These are phyloP conservation scores for Paracamarosporium sp. DNA, from an alignment of 2,329 filamentous ascomycete species.

Conservation along the genomic window DNA sequence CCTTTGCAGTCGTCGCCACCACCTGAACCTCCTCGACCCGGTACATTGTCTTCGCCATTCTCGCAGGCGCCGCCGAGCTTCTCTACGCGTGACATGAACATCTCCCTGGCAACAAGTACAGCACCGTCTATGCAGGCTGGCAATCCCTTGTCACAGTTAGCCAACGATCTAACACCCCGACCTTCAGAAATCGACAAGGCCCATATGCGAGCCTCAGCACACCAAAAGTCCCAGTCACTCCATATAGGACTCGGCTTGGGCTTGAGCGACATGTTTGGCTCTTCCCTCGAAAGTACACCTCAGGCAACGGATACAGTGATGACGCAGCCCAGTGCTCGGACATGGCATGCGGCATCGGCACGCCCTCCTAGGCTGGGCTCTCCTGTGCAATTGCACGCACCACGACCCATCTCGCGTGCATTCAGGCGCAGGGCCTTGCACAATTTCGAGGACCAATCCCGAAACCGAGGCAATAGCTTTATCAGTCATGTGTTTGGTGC, in stretches of 20 bases:
- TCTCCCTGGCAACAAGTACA: slow-evolving; percentile 60
- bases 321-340: slow-evolving; percentile 37
- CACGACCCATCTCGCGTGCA: slow-evolving; percentile 57
- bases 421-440: slow-evolving; percentile 66
- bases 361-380: slow-evolving; percentile 52
- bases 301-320: slow-evolving; percentile 33
- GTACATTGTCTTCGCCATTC: slow-evolving; percentile 49
- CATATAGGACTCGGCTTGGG: slow-evolving; percentile 55
- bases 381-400: slow-evolving; percentile 62
- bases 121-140: slow-evolving; percentile 59
- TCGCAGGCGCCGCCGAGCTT: slow-evolving; percentile 41
- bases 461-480: slow-evolving; percentile 48
- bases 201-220: slow-evolving; percentile 54
- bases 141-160: slow-evolving; percentile 55
- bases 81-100: slow-evolving; percentile 57
- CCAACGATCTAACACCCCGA: slow-evolving; percentile 43
- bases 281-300: slow-evolving; percentile 49
- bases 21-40: slow-evolving; percentile 38
- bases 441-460: slow-evolving; percentile 57
- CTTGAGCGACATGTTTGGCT: slow-evolving; percentile 49
- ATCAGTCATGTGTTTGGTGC: slow-evolving; percentile 55
- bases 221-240: slow-evolving; percentile 59
- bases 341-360: slow-evolving; percentile 40
- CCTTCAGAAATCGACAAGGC: slow-evolving; percentile 50
- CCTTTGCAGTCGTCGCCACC: slow-evolving; percentile 55